Evolutionary conservation across 805 yeast species (phyloP).

Genomic region (Teunomyces panamensis): DNA sequence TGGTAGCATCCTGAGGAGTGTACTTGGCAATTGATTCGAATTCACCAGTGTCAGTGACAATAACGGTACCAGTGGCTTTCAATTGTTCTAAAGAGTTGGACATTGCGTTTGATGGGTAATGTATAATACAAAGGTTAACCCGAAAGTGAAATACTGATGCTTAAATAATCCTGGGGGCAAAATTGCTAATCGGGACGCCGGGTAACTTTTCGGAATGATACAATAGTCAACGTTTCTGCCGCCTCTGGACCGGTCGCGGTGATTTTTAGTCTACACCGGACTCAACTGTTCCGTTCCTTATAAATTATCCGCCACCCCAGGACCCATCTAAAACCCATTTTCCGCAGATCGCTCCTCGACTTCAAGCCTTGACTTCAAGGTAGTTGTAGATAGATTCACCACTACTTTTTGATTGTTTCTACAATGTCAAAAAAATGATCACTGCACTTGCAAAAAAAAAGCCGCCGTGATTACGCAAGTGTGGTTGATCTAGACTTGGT

Average conservation of each 20-base stretch:
- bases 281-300: not conserved
- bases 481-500: not conserved
- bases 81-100: constrained; percentile 81
- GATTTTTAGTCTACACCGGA: not conserved
- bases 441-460: not conserved
- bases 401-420: no score
- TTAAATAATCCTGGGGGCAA: not conserved
- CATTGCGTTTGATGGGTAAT: constrained; percentile 2
- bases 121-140: not conserved
- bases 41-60: constrained; percentile 99
- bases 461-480: not conserved
- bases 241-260: not conserved
- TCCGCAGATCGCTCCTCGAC: no score
- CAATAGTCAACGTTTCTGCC: not conserved
- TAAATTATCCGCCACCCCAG: no score
- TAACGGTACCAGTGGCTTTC: constrained; percentile 92
- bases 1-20: constrained; percentile 99
- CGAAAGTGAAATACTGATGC: not conserved
- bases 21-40: constrained; percentile 96
- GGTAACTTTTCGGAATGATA: constrained; percentile 2
- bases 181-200: constrained; percentile 1
- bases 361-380: no score
- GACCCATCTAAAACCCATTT: no score
- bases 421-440: not conserved
- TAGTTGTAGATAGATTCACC: no score